Conservation (phyloP, 352 stramenopile species). For the Phytophthora tubulina region DNA sequence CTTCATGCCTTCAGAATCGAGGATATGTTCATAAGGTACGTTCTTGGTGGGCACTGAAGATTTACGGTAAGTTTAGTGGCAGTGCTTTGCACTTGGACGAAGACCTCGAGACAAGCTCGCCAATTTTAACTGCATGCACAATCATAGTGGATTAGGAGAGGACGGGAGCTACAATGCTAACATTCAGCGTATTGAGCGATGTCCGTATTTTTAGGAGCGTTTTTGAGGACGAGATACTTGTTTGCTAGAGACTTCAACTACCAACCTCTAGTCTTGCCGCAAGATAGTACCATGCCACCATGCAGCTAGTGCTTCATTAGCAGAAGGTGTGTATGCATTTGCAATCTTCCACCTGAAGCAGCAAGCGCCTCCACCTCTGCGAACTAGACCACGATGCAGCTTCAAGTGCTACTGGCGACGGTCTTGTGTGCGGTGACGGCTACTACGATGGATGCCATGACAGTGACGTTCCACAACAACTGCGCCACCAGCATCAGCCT, state of each 20-base stretch:
- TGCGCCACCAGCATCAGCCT: conserved; percentile 58
- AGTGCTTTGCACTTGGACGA: no score
- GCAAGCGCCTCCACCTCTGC: neutral
- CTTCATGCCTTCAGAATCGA: no score
- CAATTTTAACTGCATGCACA: no score
- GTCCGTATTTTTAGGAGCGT: neutral
- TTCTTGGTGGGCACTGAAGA: no score
- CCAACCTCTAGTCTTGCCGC: neutral
- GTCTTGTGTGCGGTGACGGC: conserved; percentile 2
- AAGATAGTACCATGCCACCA: neutral
- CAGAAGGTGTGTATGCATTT: conserved; percentile 14
- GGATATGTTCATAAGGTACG: no score
- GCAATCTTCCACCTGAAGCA: conserved; percentile 14
- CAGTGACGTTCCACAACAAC: conserved; percentile 66
- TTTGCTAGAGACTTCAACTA: neutral
- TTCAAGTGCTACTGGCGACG: conserved; percentile 12
- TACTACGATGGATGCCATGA: conserved; percentile 37
- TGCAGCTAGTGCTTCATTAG: neutral
- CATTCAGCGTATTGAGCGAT: neutral
- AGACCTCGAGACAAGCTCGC: no score
- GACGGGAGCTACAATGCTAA: no score
- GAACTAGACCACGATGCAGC: conserved; percentile 22
- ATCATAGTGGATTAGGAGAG: no score
- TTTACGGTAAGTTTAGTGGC: no score
- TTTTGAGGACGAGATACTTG: neutral